These are phyloP conservation scores for Tulasnella sp. DNA, from an alignment of 768 basidiomycete species.

Conservation along the genomic window DNA sequence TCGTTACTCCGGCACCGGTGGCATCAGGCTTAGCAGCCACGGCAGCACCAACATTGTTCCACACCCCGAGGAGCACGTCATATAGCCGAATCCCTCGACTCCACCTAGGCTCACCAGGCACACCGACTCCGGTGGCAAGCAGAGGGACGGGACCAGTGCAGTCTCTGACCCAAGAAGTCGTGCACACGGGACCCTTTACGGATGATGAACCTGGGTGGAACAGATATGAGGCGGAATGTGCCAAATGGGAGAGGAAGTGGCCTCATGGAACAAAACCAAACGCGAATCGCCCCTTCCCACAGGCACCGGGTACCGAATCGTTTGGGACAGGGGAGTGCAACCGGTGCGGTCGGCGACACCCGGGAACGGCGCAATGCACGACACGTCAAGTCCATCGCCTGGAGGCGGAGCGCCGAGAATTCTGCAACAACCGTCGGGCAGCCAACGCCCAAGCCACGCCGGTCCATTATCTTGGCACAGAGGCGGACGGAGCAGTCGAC, in stretches of 20 bases:
- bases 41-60: neutral
- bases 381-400: neutral
- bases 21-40: neutral
- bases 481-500: neutral
- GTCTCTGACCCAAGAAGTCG: neutral
- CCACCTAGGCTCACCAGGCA: neutral
- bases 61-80: neutral
- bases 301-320: neutral
- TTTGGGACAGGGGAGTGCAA: neutral
- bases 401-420: neutral
- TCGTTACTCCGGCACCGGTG: neutral
- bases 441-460: neutral
- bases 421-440: neutral
- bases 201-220: neutral
- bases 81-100: neutral
- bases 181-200: neutral
- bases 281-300: neutral
- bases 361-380: neutral
- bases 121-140: neutral
- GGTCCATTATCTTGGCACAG: neutral
- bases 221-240: neutral
- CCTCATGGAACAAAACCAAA: neutral
- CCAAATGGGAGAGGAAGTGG: slow-evolving; percentile 1
- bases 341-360: neutral
- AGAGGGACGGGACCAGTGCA: neutral